Evolutionary conservation across 2,329 filamentous ascomycete genomes (phyloP), one percentile per base, ranked within the genome.

Genomic region (Arthrobotrys musiformis): DNA sequence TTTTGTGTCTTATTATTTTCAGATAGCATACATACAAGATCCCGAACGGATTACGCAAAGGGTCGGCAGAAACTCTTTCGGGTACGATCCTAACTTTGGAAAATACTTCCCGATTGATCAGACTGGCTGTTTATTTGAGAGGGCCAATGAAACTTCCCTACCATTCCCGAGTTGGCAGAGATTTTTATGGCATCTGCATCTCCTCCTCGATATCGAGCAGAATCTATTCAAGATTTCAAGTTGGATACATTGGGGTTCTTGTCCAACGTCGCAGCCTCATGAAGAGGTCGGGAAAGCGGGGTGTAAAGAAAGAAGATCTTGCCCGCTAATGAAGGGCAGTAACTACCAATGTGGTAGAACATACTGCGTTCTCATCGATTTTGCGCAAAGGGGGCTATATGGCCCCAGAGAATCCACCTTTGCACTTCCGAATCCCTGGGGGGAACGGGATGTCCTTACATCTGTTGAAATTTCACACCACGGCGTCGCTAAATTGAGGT

Each of bases 31-130:
- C 19, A 33, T 44, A 22, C 1, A 7, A 0, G 15, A 7, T 11
- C 24, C 50, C 4, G 35, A 6, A 1, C 7, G 4, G 1, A 11
- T 68, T 11, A 33, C 26, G 0, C n/a, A 40, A 33, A 56, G n/a
- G 3, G 37, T 68, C 13, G 35, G 63, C 5, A 56, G 48, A 26
- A 56, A 58, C n/a, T 46, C 63, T 7, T 68, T 68, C n/a, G 11
- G 24, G n/a, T 68, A 68, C 35, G 63, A 68, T 24, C 35, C 22
- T 2, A 35, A 68, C n/a, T 68, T 68, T 58, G 63, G n/a, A 13
- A 33, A 58, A 28, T 68, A 58, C 37, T 68, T 68, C 11, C 63
- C 63, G n/a, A 68, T 68, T 15, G 63, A 68, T 17, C 58, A 56
- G 8, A 48, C 50, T 11, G 48, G 48, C 11, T 68, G 48, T 5